Conservation (phyloP, 1,139 yeast genomes). For the Yamadazyma sp. region DNA sequence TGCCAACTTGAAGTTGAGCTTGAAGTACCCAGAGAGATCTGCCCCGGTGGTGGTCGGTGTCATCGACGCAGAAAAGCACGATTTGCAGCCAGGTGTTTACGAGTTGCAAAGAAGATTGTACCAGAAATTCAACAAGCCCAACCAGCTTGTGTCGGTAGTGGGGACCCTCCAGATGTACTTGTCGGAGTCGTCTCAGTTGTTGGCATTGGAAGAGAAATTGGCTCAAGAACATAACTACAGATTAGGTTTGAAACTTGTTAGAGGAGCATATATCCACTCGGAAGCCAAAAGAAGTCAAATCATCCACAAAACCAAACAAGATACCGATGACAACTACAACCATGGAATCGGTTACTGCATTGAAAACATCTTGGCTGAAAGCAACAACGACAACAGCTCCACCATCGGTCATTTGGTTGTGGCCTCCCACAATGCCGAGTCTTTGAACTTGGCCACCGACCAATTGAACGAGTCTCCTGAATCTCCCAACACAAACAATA, state of each 20-base stretch:
- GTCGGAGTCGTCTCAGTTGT: slow-evolving; percentile 63
- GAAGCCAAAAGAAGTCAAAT: slow-evolving; percentile 69
- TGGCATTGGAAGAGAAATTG: slow-evolving; percentile 61
- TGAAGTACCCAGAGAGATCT: slow-evolving; percentile 62
- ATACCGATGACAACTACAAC: slow-evolving; percentile 76
- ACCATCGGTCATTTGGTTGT: slow-evolving; percentile 83
- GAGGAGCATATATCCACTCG: slow-evolving; percentile 95
- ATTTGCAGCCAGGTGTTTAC: slow-evolving; percentile 88
- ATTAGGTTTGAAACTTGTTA: slow-evolving; percentile 87
- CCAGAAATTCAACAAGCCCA: slow-evolving; percentile 64
- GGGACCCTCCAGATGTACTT: slow-evolving; percentile 96
- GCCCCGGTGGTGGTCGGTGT: slow-evolving; percentile 85
- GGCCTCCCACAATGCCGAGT: slow-evolving; percentile 85
- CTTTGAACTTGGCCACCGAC: slow-evolving; percentile 72
- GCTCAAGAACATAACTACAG: slow-evolving; percentile 68
- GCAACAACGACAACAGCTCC: slow-evolving; percentile 42
- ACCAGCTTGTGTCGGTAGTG: slow-evolving; percentile 64
- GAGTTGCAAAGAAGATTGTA: slow-evolving; percentile 84
- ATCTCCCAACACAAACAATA: slow-evolving; percentile 53
- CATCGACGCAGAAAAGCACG: slow-evolving; percentile 89
- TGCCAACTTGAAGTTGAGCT: slow-evolving; percentile 48
- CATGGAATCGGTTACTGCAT: slow-evolving; percentile 66
- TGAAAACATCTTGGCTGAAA: slow-evolving; percentile 51
- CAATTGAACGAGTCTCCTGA: slow-evolving; percentile 34
- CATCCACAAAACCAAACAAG: slow-evolving; percentile 74